Evolutionary conservation across 306 rosid genomes (phyloP).

Genomic region (Casuarina equisetifolia): DNA sequence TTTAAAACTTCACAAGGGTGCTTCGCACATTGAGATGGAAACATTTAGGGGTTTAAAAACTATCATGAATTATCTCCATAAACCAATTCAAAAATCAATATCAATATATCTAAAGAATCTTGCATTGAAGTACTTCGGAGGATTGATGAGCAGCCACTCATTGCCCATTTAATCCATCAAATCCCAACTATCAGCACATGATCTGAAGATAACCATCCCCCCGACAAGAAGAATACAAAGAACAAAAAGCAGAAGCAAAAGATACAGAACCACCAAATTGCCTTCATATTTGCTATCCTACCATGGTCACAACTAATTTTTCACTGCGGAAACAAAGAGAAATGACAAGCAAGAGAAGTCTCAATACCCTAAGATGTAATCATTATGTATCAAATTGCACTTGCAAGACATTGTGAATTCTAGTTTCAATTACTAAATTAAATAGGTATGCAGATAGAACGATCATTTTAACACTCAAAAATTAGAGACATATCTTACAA

Average conservation of each 20-base stretch:
- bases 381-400: not conserved
- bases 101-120: not conserved
- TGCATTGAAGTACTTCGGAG: not conserved
- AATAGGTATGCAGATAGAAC: not conserved
- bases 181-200: not conserved
- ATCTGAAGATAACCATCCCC: not conserved
- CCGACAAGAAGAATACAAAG: too few relatives aligned
- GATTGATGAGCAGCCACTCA: not conserved
- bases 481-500: not conserved
- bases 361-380: not conserved
- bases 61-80: not conserved
- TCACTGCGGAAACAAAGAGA: not conserved
- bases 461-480: not conserved
- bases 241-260: too few relatives aligned
- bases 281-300: not conserved
- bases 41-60: not conserved
- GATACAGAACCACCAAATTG: not conserved
- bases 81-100: not conserved
- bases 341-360: not conserved
- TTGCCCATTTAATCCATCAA: not conserved
- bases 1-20: not conserved
- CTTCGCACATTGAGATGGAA: not conserved
- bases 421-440: not conserved
- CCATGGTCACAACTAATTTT: not conserved
- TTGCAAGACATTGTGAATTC: not conserved